Evolutionary conservation across 306 rosid species (phyloP), one percentile per base, ranked within the genome.

Genomic region (Rosa lucieae): DNA sequence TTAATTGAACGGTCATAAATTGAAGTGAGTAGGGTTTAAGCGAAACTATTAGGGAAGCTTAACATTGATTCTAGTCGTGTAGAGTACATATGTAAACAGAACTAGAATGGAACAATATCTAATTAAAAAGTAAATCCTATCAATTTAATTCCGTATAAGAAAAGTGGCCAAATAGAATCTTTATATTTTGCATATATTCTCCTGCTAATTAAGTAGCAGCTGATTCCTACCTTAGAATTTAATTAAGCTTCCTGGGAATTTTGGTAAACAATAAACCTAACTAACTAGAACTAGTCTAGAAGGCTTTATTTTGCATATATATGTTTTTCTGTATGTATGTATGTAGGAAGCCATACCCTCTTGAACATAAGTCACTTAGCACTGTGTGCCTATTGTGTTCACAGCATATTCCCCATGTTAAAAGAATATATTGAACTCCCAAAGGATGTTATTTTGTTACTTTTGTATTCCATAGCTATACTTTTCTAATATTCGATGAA

Each of bases 141-240:
- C 51, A 68, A 70, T 55, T 77, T 49, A 85, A 23, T 48, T 67
- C 70, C 67, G 23, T 61, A 2, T 3, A 37, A 67, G 7, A 35
- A 26, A 71, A 82, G 32, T 35, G 35, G 9, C 8, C 71, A 58
- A 61, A 78, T 65, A 67, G 65, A 80, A 80, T 77, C 39, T 66
- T 18, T 7, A 32, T 70, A 58, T 55, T 18, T 65, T 67, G 65
- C 79, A 77, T 77, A 61, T 61, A 75, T 82, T 85, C 84, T 68
- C 51, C 69, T 44, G 13, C 6, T 74, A 63, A 72, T 29, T 26
- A 61, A 61, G 40, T 61, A 3, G 12, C 7, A 10, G 67, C 76
- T 70, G 79, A 78, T 85, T 70, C 70, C 73, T 68, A n/a, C n/a
- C 20, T 37, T 39, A 32, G 47, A 17, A 15, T 7, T 29, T 5